These are phyloP conservation scores for Leptomonas seymouri DNA, from an alignment of 208 protist genomes.

Conservation along the genomic window DNA sequence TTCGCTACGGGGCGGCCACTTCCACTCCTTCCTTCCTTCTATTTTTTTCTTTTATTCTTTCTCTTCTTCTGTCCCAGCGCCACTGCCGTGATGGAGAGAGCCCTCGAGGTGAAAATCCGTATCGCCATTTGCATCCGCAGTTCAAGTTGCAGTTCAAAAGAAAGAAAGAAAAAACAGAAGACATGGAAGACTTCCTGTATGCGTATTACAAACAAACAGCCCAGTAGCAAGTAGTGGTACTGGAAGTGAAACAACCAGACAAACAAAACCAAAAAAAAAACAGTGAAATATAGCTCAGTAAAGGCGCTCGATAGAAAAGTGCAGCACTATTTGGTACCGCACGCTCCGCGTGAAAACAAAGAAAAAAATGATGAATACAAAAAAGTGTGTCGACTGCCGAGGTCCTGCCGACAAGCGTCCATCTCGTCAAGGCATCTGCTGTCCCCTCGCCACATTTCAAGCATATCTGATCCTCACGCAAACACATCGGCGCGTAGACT, in stretches of 20 bases:
- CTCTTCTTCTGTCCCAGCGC: neutral
- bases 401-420: neutral
- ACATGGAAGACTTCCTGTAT: neutral
- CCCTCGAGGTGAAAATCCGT: neutral
- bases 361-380: slow-evolving; percentile 5
- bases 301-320: slow-evolving; percentile 16
- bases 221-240: too few relatives aligned
- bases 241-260: too few relatives aligned
- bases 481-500: neutral
- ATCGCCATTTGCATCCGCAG: neutral
- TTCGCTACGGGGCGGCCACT: too few relatives aligned
- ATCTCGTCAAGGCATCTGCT: neutral
- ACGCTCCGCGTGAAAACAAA: neutral
- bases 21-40: too few relatives aligned
- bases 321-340: slow-evolving; percentile 8
- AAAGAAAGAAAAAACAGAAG: neutral
- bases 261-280: neutral
- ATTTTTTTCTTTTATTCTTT: neutral
- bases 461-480: neutral
- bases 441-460: neutral
- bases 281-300: slow-evolving; percentile 1
- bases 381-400: neutral
- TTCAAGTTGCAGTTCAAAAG: neutral
- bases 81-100: neutral
- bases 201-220: too few relatives aligned